Base-by-base conservation (phyloP, 805 yeast genomes). In the Yarrowia yakushimensis region DNA sequence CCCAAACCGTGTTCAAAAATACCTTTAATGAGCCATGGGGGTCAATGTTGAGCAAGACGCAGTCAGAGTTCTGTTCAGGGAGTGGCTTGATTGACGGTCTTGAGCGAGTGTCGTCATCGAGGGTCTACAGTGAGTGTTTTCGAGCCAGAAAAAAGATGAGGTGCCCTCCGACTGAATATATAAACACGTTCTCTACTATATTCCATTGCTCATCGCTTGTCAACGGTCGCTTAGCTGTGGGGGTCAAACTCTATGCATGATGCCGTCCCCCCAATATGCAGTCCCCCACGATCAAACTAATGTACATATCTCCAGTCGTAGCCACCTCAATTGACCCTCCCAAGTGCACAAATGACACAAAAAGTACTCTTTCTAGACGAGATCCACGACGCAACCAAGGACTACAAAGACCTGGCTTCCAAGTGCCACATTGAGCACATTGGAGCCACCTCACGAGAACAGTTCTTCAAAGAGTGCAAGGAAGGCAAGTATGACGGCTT, bases 401-500 rank as follows among this genome's bases (percentile, higher is more conserved):
- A 55, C 30, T 55, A 41, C 48, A 30, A 39, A 3, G 59, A 43
- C 4, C 43, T 52, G 17, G 3, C 17, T 6, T 25, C 34, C n/a
- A 52, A 23, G 7, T 52, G 59, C 43, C 12, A 12, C 13, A 52
- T 52, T 11, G 5, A 25, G 33, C 59, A 52, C 17, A 12, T 55
- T 13, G 28, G 22, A 4, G 25, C 39, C 2, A 39, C 61, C 8
- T 12, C 52, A 31, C 10, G 74, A 17, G 71, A 69, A 18, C 78
- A 79, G 67, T 81, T 81, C 65, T 66, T 81, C 64, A 20, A 65
- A 31, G 83, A 80, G 65, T 73, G 80, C 68, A 71, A 76, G 63
- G 70, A 73, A 4, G 73, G 73, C 43, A 81, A 80, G 69, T 81
- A 81, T 69, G 69, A 70, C 43, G 81, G 78, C 48, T 69, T 80